Evolutionary conservation across 257 asterid species (phyloP), one percentile per base, ranked within the genome.

Genomic region (Misopates orontium): DNA sequence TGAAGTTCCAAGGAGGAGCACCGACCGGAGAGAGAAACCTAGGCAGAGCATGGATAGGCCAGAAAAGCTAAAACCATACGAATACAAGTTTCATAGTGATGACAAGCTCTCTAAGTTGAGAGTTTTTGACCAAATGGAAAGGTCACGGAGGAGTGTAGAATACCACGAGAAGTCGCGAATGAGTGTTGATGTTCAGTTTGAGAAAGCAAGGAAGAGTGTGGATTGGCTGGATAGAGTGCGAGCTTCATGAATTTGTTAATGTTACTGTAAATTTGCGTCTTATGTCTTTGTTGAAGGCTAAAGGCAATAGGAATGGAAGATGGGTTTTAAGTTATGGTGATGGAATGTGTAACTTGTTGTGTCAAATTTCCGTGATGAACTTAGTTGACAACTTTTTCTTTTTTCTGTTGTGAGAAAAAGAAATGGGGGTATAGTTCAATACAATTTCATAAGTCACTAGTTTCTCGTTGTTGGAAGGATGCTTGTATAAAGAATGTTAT

Each of bases 181-280:
- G 69, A 84, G 86, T 73, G 59, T 79, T 11, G 91, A 82, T 42
- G 69, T 77, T 41, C 82, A 82, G 56, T 68, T 75, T 15, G 91
- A 84, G 65, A 82, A 73, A 71, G 81, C 73, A 1, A 64, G 90
- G 61, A 82, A 75, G 65, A 82, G 87, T 32, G 82, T 81, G 55
- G 90, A 82, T 74, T 82, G 90, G 85, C 47, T 84, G 67, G 85
- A 82, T 18, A 77, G 80, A 68, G 69, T 82, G 54, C 68, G 81
- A 60, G 75, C 80, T 21, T 71, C 72, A 25, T 83, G 73, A 80
- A 58, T 41, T 18, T 53, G 25, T 12, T 3, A 20, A 17, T 23
- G 58, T 22, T 14, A 60, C 28, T 59, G 42, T 36, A 36, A 36
- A 36, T 36, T 36, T 36, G 42, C 11, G 49, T 32, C 17, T 10